These are phyloP conservation scores for Alternaria consortialis DNA, from an alignment of 2,329 filamentous ascomycete genomes.

Conservation along the genomic window DNA sequence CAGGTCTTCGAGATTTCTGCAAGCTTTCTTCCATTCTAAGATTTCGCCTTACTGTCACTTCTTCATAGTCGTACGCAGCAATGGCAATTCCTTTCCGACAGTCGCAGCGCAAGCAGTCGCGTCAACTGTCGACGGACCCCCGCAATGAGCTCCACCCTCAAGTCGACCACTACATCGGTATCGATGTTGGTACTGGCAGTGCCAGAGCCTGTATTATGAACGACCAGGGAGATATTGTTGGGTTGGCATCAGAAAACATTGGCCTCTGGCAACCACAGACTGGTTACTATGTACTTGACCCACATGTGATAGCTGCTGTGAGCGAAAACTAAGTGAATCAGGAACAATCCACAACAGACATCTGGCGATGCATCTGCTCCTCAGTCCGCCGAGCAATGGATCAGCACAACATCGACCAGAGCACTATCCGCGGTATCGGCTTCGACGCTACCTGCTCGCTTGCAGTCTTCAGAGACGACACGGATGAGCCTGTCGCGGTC, in stretches of 20 bases:
- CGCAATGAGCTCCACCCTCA: slow-evolving; percentile 66
- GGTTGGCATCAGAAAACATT: slow-evolving; percentile 63
- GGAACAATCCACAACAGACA: slow-evolving; percentile 98
- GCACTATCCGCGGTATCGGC: slow-evolving; percentile 85
- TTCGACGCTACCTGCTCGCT: slow-evolving; percentile 99
- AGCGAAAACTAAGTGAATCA: slow-evolving; percentile 43
- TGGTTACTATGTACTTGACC: slow-evolving; percentile 61
- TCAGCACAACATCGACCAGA: slow-evolving; percentile 80
- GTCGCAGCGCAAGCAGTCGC: slow-evolving; percentile 47
- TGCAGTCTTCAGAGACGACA: slow-evolving; percentile 87
- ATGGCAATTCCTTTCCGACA: slow-evolving; percentile 44
- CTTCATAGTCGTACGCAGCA: slow-evolving; percentile 17
- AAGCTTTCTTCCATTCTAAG: not conserved
- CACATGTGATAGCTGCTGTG: not conserved
- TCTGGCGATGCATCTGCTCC: slow-evolving; percentile 93
- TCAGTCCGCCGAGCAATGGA: slow-evolving; percentile 84
- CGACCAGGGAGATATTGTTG: slow-evolving; percentile 83
- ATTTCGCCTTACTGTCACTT: slow-evolving; percentile 2
- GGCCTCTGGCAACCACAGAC: slow-evolving; percentile 63
- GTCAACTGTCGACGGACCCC: slow-evolving; percentile 60
- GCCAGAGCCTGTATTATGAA: slow-evolving; percentile 97
- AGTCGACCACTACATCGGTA: slow-evolving; percentile 76
- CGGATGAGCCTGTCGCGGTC: slow-evolving; percentile 88
- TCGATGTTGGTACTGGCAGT: slow-evolving; percentile 96
- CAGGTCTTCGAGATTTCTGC: slow-evolving; percentile 6